Base-by-base conservation (phyloP, 2,329 filamentous ascomycete species). In the Arthrobotrys conoides region DNA sequence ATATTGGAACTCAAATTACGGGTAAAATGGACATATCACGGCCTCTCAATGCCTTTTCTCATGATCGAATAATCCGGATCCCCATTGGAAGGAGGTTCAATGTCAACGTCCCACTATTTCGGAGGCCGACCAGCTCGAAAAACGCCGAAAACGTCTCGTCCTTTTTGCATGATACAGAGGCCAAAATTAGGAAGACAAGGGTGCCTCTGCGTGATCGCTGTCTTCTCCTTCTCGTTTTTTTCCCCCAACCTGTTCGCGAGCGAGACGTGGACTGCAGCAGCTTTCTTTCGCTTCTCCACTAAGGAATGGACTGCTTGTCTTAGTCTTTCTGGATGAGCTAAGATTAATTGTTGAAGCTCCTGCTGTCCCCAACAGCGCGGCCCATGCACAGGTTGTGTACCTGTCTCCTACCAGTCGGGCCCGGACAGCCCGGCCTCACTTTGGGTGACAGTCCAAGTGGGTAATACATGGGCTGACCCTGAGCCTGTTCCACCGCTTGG, bases 261-360 rank as follows among this genome's bases (percentile, higher is more conserved):
- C 61, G 67, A 76, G 59, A 61, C 57, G 57, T 61, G 57, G 57
- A 61, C 57, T 61, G 57, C 57, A 61, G 53, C 49, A 18, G 51
- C 16, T 59, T 30, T 38, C 9, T 6, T 22, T 55, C 24, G 51
- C 33, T 59, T 61, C 57, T 61, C 57, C 57, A 61, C 57, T 44
- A 27, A 41, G 57, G 36, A 61, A 44, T 44, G 36, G 44, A 18
- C 44, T 46, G 57, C 14, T 59, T 59, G 30, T 20, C 30, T 59
- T 59, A 22, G 53, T 38, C 30, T 16, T 14, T 59, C 53, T 30
- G 53, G 57, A 61, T 66, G 69, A 66, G 69, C 69, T 72, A 65
- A 71, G 65, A 76, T 30, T 30, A 30, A 30, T 76, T 76, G 72
- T 76, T 76, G 72, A 76, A 76, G 72, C 72, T 64, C 36, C 71